Conservation (phyloP, 2,329 filamentous ascomycete species). For the Plenodomus biglobosus region DNA sequence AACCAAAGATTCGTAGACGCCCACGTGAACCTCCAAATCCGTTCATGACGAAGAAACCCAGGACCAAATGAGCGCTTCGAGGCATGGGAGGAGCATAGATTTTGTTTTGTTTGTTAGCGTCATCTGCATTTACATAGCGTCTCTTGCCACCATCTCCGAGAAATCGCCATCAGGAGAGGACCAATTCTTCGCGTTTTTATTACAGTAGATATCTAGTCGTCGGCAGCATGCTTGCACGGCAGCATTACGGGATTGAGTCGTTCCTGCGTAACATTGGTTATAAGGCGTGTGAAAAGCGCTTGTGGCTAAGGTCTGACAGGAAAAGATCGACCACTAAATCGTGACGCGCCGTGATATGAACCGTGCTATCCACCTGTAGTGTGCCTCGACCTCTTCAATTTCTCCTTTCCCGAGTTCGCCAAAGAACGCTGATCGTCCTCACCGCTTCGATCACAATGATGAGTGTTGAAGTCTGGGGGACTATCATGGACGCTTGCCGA, state of each 20-base stretch:
- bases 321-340: constrained; percentile 13
- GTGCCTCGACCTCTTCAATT: neutral
- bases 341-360: constrained; percentile 4
- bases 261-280: constrained; percentile 11
- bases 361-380: neutral
- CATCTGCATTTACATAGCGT: neutral
- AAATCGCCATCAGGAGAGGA: neutral
- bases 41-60: constrained; percentile 36
- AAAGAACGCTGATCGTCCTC: neutral
- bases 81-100: neutral
- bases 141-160: neutral
- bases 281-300: constrained; percentile 10
- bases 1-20: constrained; percentile 36
- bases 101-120: neutral
- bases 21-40: constrained; percentile 30
- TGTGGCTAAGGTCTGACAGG: constrained; percentile 16
- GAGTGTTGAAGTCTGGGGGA: neutral
- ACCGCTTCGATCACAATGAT: neutral
- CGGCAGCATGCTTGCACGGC: neutral
- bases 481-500: neutral
- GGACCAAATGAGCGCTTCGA: constrained; percentile 2
- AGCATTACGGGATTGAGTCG: neutral
- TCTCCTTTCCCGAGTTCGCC: neutral
- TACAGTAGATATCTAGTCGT: constrained; percentile 4
- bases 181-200: neutral